Percentiles rank a stretch among this genome's conserved stretches.
Conservation (phyloP, 305 asterid species). For the Salvia sclarea region DNA sequence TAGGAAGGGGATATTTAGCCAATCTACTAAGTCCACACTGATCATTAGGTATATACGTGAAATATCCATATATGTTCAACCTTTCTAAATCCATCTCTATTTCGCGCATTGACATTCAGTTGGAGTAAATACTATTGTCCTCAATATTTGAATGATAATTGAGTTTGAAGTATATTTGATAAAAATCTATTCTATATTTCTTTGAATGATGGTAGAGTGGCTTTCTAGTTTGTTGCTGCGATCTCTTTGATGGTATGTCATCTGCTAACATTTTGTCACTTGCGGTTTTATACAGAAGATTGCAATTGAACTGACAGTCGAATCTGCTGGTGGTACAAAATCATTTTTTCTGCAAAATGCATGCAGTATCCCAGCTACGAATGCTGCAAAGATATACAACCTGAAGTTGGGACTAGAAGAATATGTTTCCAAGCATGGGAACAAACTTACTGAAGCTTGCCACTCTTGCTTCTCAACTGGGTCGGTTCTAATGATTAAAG, state of each 20-base stretch:
- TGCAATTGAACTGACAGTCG: conserved; percentile 67
- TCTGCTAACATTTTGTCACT: conserved; percentile 33
- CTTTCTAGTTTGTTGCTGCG: conserved; percentile 17
- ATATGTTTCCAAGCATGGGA: conserved; percentile 66
- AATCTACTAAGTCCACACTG: conserved; percentile 12
- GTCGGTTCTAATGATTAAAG: conserved; percentile 42
- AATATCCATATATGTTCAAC: conserved; percentile 23
- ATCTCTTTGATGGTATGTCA: conserved; percentile 23
- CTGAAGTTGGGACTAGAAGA: conserved; percentile 72
- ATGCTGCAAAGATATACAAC: conserved; percentile 48
- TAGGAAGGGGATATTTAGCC: conserved; percentile 3
- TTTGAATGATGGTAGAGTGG: conserved; percentile 20
- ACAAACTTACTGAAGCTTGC: conserved; percentile 53
- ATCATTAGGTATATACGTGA: background rate
- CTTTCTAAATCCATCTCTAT: conserved; percentile 1
- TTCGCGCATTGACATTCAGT: conserved; percentile 20
- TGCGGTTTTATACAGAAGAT: conserved; percentile 55
- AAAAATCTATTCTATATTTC: background rate
- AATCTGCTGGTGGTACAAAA: conserved; percentile 42
- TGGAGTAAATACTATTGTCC: conserved; percentile 14
- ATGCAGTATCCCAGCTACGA: conserved; percentile 41
- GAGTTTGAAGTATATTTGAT: background rate
- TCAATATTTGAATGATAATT: background rate
- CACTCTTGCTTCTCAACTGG: conserved; percentile 56
- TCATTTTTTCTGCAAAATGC: conserved; percentile 48